A percentile compares a stretch with the other conserved stretches of the same genome.
Evolutionary conservation across 768 basidiomycete genomes (phyloP).

Genomic region (Candolleomyces aberdarensis): DNA sequence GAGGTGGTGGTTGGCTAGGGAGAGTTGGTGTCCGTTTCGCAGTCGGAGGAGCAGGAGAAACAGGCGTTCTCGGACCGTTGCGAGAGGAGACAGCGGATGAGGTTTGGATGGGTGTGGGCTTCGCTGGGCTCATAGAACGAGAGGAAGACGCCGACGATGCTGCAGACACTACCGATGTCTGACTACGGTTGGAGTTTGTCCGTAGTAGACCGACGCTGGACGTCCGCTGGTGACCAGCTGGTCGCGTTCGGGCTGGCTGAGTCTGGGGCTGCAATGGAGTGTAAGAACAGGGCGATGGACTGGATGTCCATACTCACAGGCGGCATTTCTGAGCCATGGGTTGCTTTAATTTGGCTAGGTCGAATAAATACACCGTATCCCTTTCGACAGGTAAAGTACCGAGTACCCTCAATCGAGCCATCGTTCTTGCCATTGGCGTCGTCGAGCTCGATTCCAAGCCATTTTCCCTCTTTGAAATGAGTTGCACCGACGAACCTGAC

Average conservation of each 20-base stretch:
- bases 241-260: slow-evolving; percentile 20
- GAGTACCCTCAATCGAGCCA: slow-evolving; percentile 73
- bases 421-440: slow-evolving; percentile 93
- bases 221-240: slow-evolving; percentile 56
- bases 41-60: slow-evolving; percentile 43
- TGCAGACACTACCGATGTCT: slow-evolving; percentile 21
- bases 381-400: slow-evolving; percentile 79
- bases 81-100: background rate
- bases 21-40: slow-evolving; percentile 51
- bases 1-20: slow-evolving; percentile 30
- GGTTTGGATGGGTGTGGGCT: slow-evolving; percentile 39
- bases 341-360: slow-evolving; percentile 74
- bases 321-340: slow-evolving; percentile 47
- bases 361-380: slow-evolving; percentile 87
- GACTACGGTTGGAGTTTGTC: slow-evolving; percentile 34
- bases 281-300: background rate
- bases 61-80: background rate
- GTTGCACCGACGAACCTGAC: slow-evolving; percentile 87
- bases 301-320: background rate
- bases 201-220: slow-evolving; percentile 46
- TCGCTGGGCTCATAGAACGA: slow-evolving; percentile 64
- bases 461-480: slow-evolving; percentile 83
- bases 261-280: slow-evolving; percentile 12
- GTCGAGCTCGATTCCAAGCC: slow-evolving; percentile 90
- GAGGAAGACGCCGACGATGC: slow-evolving; percentile 54